Base-by-base conservation (phyloP, 495 filamentous ascomycete genomes). In the Penicillium steckii region DNA sequence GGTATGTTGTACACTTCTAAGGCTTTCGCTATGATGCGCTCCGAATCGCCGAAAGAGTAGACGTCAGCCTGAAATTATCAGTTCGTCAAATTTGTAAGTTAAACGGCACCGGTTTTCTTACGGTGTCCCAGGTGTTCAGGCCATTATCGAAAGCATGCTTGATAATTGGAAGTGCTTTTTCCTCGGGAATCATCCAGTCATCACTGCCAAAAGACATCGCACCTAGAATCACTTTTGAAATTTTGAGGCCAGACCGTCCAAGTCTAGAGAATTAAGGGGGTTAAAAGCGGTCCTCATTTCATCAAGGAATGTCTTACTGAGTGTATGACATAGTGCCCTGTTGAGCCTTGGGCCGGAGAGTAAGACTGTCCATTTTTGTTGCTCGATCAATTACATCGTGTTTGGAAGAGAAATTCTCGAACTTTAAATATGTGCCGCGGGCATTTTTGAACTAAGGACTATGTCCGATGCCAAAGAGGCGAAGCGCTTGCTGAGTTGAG, bases 1-100 rank as follows among this genome's bases (percentile, higher is more conserved):
- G 89, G 88, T 49, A 93, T 89, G 22, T 79, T 71, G 69, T 85
- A 90, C 55, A 83, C 64, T 60, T 83, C 82, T 43, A 91, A 67
- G 2, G 87, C 86, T 64, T 89, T 90, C 55, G 78, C 87, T 44
- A 91, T 75, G 54, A 91, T 85, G 35, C 72, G 53, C 66, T 93
- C 88, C 3, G 83, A 86, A 2, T 52, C 60, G 25, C 89, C 89
- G 56, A 89, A 77, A 4, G 83, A 87, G 67, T 91, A 91, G 40
- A 73, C 61, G 56, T 79, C 73, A 25, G 75, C 55, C 52, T 54
- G 38, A 40, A 19, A 26, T 32, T 38, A 46, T 24, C 8, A 8
- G 37, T n/a, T n/a, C n/a, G n/a, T n/a, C n/a, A n/a, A n/a, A n/a
- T n/a, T n/a, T n/a, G n/a, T n/a, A n/a, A n/a, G n/a, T 44, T 37